Base-by-base conservation (phyloP, 768 basidiomycete species). In the Trametes cubensis region DNA sequence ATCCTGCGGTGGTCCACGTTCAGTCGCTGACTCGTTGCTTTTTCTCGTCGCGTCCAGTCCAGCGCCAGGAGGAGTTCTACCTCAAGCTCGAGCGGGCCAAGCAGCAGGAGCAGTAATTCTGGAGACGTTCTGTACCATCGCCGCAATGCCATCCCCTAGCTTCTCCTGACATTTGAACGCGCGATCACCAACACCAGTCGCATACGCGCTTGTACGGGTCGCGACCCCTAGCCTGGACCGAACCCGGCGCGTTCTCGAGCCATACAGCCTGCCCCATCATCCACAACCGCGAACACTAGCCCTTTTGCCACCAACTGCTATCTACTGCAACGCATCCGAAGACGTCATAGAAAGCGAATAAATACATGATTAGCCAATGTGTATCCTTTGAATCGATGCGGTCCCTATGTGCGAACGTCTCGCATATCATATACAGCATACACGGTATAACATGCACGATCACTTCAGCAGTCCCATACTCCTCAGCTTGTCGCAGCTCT, bases 61-160 rank as follows among this genome's bases (percentile, higher is more conserved):
- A 88, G 70, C 82, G 80, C 59, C 90, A 92, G 73, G 94, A 95
- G 78, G 86, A 83, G 68, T 94, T 81, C 77, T 96, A 96, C 78
- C 77, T 94, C 71, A 92, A 87, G 75, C 82, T 94, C 58, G 94
- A 95, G 82, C 83, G 78, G 70, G 83, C 77, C 70, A 80, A 75
- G 70, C 71, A 73, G 69, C 53, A 61, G 63, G 52, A 72, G 64
- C 63, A 68, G 63, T 62, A 66, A 55, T 49, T 50, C 8, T 23
- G 55, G 52, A 46, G 38, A 23, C 34, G 38, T 44, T 20, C 23
- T 60, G 63, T 64, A 64, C 21, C 53, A 41, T 34, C 17, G 45
- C 49, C 63, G 26, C 26, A 64, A 64, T 64, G 41, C 49, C 38
- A 60, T 55, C 38, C 28, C 58, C 21, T 51, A 23, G 34, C 46